Percentiles rank a stretch among this genome's conserved stretches.
phyloP scores from a whole-genome alignment of 148 eudicot species.

The Diospyros lotus region DNA sequence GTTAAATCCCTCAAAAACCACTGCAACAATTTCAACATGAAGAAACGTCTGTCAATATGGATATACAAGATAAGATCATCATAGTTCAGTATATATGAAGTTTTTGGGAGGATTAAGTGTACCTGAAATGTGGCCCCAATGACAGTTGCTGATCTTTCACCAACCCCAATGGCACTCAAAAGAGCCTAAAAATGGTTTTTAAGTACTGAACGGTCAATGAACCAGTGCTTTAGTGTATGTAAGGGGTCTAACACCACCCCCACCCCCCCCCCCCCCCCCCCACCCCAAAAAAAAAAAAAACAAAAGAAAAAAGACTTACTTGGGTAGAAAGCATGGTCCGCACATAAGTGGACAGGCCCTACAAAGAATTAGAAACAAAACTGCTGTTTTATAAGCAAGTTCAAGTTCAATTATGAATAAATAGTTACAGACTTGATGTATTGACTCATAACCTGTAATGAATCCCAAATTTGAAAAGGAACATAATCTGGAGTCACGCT shows the following conservation, averaged over 20 bases:
- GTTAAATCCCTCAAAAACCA: conserved; percentile 98
- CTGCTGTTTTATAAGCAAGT: conserved; percentile 3
- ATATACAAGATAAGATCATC: neutral
- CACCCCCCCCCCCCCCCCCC: too few species aligned
- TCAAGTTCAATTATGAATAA: neutral
- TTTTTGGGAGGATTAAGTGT: neutral
- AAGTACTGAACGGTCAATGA: conserved; percentile 5
- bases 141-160: conserved; percentile 92
- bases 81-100: neutral
- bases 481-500: conserved; percentile 95
- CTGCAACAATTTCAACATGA: conserved; percentile 34
- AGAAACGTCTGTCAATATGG: neutral
- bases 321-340: conserved; percentile 97
- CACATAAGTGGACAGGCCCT: conserved; percentile 95
- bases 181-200: conserved; percentile 59
- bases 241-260: neutral
- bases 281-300: too few species aligned
- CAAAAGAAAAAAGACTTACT: conserved; percentile 38
- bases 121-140: conserved; percentile 99
- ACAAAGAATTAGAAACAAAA: conserved; percentile 16
- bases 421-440: neutral
- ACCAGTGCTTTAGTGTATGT: neutral
- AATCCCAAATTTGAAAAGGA: conserved; percentile 95
- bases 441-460: conserved; percentile 57
- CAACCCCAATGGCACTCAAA: conserved; percentile 97